phyloP scores from a whole-genome alignment of 768 basidiomycete species.

The Naganishia friedmannii region DNA sequence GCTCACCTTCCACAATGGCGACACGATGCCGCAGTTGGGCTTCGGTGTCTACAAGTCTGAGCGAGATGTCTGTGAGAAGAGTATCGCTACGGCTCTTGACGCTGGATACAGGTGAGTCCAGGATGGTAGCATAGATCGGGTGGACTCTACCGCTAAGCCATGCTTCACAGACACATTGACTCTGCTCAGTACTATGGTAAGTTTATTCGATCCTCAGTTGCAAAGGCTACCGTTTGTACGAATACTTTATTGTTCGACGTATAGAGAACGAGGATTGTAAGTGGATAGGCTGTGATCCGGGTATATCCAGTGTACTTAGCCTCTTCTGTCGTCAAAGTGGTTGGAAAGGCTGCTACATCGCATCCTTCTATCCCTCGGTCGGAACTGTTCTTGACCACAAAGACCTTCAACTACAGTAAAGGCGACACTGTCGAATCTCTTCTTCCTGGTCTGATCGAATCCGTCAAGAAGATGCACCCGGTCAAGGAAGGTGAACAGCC shows the following conservation, averaged over 20 bases:
- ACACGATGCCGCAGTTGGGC: slow-evolving; percentile 47
- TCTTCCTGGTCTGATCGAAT: slow-evolving; percentile 36
- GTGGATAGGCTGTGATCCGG: background rate
- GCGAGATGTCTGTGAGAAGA: slow-evolving; percentile 37
- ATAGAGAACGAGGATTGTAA: slow-evolving; percentile 21
- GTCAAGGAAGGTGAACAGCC: slow-evolving; percentile 31
- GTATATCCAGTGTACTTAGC: slow-evolving; percentile 22
- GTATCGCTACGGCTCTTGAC: slow-evolving; percentile 39
- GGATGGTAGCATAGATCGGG: slow-evolving; percentile 5
- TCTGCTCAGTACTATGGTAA: slow-evolving; percentile 43
- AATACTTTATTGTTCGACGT: background rate
- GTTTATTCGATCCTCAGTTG: background rate
- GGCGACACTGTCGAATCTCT: slow-evolving; percentile 27
- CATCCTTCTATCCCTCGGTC: slow-evolving; percentile 33
- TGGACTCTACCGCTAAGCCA: slow-evolving; percentile 27
- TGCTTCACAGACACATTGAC: slow-evolving; percentile 44
- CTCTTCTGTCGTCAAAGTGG: slow-evolving; percentile 37
- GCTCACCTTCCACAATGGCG: slow-evolving; percentile 33
- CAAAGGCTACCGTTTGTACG: background rate
- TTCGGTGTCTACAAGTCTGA: slow-evolving; percentile 51
- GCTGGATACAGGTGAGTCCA: slow-evolving; percentile 42
- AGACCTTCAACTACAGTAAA: slow-evolving; percentile 36
- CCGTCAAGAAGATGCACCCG: slow-evolving; percentile 42
- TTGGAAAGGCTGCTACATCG: slow-evolving; percentile 37
- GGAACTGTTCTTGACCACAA: slow-evolving; percentile 46